phyloP scores from a whole-genome alignment of 2,329 filamentous ascomycete species.

The Apiospora pterosperma region DNA sequence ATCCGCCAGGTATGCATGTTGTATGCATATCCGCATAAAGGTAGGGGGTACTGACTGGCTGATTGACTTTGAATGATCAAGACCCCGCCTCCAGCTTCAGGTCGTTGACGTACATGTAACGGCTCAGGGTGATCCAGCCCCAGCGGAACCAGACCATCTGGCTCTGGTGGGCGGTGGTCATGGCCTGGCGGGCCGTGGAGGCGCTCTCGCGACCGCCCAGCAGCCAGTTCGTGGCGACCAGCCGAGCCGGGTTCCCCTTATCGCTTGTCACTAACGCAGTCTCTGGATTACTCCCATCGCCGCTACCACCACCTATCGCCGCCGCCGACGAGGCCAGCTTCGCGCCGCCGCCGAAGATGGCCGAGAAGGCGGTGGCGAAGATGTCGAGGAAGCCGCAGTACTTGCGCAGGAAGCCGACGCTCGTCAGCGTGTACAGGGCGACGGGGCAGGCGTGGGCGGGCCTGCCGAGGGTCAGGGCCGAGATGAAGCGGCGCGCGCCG shows the following conservation, averaged over 20 bases:
- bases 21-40: neutral
- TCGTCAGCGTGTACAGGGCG: conserved; percentile 79
- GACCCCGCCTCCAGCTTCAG: conserved; percentile 52
- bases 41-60: neutral
- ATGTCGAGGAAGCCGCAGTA: conserved; percentile 76
- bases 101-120: conserved; percentile 97
- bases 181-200: conserved; percentile 69
- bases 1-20: conserved; percentile 12
- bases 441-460: conserved; percentile 69
- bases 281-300: no score
- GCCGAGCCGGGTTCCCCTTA: conserved; percentile 49
- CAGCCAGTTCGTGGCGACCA: conserved; percentile 72
- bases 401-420: conserved; percentile 72
- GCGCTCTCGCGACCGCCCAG: conserved; percentile 51
- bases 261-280: no score
- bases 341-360: conserved; percentile 28
- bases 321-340: neutral
- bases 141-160: conserved; percentile 99
- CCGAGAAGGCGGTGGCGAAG: conserved; percentile 63
- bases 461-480: conserved; percentile 59
- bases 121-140: conserved; percentile 86
- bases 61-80: neutral
- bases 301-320: no score
- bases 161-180: conserved; percentile 86
- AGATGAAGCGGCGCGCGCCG: conserved; percentile 73